Evolutionary conservation across 768 basidiomycete genomes (phyloP).

Genomic region (Suillus variegatus): DNA sequence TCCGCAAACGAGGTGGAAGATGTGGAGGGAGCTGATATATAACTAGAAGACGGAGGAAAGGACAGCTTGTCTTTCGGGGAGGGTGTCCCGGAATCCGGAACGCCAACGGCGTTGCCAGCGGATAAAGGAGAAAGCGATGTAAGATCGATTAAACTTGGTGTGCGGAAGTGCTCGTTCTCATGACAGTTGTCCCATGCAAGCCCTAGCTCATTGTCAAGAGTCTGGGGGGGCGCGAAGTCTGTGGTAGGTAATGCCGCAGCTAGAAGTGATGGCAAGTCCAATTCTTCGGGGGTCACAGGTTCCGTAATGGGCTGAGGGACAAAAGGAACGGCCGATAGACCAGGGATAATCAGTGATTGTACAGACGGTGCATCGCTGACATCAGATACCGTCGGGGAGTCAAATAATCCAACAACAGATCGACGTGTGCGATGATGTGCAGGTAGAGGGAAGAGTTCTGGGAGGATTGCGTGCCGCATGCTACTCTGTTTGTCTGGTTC

Average conservation of each 20-base stretch:
- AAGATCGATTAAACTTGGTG: conserved; percentile 58
- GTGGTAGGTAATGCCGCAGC: conserved; percentile 12
- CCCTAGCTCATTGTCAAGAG: conserved; percentile 62
- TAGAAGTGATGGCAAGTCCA: conserved; percentile 25
- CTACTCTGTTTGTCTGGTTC: conserved; percentile 28
- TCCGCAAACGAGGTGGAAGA: background rate
- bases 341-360: conserved; percentile 35
- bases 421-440: conserved; percentile 40
- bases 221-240: conserved; percentile 24
- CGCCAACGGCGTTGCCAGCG: background rate
- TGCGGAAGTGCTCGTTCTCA: conserved; percentile 47
- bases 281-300: conserved; percentile 15
- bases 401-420: conserved; percentile 66
- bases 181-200: conserved; percentile 43
- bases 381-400: conserved; percentile 26
- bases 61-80: background rate
- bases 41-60: background rate
- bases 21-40: background rate
- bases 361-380: conserved; percentile 22
- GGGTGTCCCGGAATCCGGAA: background rate
- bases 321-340: conserved; percentile 33
- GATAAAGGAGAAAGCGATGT: conserved; percentile 39
- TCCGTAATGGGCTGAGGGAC: conserved; percentile 34
- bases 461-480: conserved; percentile 15
- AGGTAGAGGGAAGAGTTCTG: conserved; percentile 20